Conservation (phyloP, 306 rosid species). For the Pachyrhizus erosus region DNA sequence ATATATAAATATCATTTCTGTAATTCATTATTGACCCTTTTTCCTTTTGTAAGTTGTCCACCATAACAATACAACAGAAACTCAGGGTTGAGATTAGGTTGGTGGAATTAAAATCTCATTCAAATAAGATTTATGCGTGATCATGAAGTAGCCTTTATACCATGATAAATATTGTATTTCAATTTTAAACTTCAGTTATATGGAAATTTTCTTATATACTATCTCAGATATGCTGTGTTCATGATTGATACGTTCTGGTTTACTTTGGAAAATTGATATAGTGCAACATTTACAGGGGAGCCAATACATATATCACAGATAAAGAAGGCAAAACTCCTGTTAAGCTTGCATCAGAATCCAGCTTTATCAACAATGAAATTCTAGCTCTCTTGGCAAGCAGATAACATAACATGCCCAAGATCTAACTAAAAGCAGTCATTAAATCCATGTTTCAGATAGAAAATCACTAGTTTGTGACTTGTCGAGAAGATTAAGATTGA, state of each 20-base stretch:
- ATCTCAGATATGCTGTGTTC: conserved; percentile 20
- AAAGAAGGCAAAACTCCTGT: conserved; percentile 64
- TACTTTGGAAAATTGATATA: not conserved
- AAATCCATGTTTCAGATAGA: conserved; percentile 34
- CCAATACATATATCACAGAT: conserved; percentile 55
- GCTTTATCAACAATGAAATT: conserved; percentile 47
- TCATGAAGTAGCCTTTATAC: not conserved
- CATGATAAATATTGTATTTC: conserved; percentile 22
- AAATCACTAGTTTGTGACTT: conserved; percentile 24
- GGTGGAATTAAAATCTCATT: conserved; percentile 23
- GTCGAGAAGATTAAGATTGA: conserved; percentile 6
- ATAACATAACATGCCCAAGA: conserved; percentile 54
- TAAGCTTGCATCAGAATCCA: conserved; percentile 58
- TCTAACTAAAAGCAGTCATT: not conserved
- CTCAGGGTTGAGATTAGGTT: conserved; percentile 5
- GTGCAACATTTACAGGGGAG: conserved; percentile 64
- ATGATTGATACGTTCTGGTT: not conserved
- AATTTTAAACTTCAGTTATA: conserved; percentile 17
- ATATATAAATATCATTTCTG: not conserved
- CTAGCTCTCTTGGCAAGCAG: conserved; percentile 53
- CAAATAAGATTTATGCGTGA: conserved; percentile 25
- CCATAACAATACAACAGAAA: conserved; percentile 5
- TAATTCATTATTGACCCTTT: conserved; percentile 21
- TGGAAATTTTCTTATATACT: conserved; percentile 6
- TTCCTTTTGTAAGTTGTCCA: not conserved